phyloP scores from a whole-genome alignment of 495 filamentous ascomycete genomes.

The Stereocaulon alpinum region DNA sequence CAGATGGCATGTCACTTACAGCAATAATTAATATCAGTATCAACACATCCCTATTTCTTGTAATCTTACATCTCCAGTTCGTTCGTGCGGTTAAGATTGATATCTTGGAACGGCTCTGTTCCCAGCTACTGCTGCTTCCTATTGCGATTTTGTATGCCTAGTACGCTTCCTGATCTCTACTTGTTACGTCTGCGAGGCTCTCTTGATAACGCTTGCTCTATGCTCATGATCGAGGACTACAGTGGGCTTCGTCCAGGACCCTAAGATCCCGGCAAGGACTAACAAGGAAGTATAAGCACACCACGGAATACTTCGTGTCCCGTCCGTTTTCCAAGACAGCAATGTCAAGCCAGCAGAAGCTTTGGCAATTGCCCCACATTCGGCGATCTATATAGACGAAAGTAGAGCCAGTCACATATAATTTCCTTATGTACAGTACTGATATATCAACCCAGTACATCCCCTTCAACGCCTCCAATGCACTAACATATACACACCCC shows the following conservation, averaged over 20 bases:
- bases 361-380: background rate
- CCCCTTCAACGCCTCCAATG: background rate
- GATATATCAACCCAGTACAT: background rate
- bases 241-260: no score
- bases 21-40: constrained; percentile 3
- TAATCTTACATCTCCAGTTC: background rate
- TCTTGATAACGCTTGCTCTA: background rate
- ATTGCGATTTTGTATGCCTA: background rate
- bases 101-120: no score
- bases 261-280: no score
- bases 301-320: background rate
- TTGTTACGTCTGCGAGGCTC: background rate
- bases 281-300: background rate
- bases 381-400: background rate
- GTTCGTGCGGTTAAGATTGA: no score
- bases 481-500: background rate
- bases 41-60: background rate
- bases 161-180: background rate
- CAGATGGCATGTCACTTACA: constrained; percentile 1
- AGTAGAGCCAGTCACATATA: background rate
- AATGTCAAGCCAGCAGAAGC: background rate
- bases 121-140: no score
- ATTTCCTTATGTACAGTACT: background rate
- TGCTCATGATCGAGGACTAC: background rate
- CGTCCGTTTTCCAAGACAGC: background rate